Evolutionary conservation across 2,329 filamentous ascomycete genomes (phyloP), one percentile per base, ranked within the genome.

Genomic region (Diaporthe longicolla): DNA sequence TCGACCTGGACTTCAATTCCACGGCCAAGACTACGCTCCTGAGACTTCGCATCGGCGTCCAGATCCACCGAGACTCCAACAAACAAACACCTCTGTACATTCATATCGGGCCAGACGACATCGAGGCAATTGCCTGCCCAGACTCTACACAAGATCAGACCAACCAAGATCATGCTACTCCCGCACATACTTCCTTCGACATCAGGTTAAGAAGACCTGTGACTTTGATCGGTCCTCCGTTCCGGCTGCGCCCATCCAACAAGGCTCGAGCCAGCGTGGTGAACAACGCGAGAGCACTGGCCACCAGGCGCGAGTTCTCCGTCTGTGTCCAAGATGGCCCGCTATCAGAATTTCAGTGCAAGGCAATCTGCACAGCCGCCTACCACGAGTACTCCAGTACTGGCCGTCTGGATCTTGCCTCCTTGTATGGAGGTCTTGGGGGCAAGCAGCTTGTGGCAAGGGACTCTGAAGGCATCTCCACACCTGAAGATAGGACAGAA

Each of bases 181-280:
- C 48, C n/a, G 19, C 9, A 4, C 48, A 29, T 0, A n/a, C 2
- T 1, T 11, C 48, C 9, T 40, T 68, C 21, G n/a, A 54, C 6
- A 4, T 68, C 4, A 48, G 21, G 48, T n/a, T 68, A 13, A 19
- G 32, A 68, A n/a, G n/a, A 3, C 32, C 63, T 0, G 48, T 68
- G 8, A 4, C 48, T 15, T 54, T 68, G 32, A 68, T 68, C 15
- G 48, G 63, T 29, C 63, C 63, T 40, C 63, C 63, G 15, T 68
- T 68, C 9, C 63, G 63, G 32, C 48, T 68, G 48, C 63, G 63
- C 2, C 63, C 63, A 54, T 68, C 63, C n/a, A 68, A 68, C 4
- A 68, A 68, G 32, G 48, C 63, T 26, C 48, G 63, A 19, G 63
- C 48, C 1, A 40, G 15, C n/a, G n/a, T 68, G 15, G 32, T 54